Conservation (phyloP, 2,329 filamentous ascomycete genomes). For the Emergomyces africanus region DNA sequence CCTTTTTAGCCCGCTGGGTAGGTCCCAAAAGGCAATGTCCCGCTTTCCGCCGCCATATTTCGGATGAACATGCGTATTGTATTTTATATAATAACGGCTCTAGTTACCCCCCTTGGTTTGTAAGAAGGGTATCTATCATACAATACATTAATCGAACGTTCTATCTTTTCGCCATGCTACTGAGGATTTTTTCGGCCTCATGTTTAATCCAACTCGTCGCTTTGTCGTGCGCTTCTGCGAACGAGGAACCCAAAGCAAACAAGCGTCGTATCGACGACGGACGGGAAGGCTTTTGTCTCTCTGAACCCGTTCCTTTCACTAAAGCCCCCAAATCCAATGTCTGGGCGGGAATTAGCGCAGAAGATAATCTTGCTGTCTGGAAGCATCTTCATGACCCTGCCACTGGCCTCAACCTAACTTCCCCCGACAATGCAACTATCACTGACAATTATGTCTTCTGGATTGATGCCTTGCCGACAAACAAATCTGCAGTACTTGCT, state of each 20-base stretch:
- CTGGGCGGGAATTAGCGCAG: conserved; percentile 30
- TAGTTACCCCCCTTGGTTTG: not conserved
- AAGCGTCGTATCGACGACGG: not conserved
- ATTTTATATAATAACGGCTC: not conserved
- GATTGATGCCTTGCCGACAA: conserved; percentile 37
- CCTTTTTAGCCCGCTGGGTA: not conserved
- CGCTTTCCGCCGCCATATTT: not conserved
- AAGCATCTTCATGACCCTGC: conserved; percentile 30
- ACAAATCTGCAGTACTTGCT: conserved; percentile 36
- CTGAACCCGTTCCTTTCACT: not conserved
- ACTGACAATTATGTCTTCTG: conserved; percentile 12
- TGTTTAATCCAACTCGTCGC: not conserved
- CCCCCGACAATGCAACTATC: conserved; percentile 19
- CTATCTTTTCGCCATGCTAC: not conserved
- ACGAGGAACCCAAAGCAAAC: no score
- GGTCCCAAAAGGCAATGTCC: not conserved
- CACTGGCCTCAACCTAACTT: conserved; percentile 35
- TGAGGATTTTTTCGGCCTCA: not conserved
- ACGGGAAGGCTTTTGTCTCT: not conserved
- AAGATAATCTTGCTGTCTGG: conserved; percentile 34
- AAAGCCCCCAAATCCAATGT: conserved; percentile 29
- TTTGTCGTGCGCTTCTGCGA: not conserved
- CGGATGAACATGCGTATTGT: not conserved
- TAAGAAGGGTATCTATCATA: not conserved
- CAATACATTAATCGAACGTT: not conserved